A percentile compares a stretch with the other conserved stretches of the same genome.
These are phyloP conservation scores for Globisporangium nodosum DNA, from an alignment of 352 stramenopile genomes.

Conservation along the genomic window DNA sequence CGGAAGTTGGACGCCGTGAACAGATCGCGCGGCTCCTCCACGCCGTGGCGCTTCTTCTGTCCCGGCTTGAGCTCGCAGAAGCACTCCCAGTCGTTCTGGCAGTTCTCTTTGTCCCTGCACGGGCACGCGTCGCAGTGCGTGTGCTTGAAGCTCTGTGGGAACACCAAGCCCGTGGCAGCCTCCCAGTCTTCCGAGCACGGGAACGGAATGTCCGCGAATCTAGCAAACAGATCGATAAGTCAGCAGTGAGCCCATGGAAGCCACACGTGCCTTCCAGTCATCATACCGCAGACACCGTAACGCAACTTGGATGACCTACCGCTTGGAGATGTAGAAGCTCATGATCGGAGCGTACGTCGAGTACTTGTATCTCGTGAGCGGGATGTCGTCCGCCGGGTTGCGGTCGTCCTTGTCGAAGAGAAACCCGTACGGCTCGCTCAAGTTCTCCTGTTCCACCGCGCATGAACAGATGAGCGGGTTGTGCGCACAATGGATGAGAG, in stretches of 20 bases:
- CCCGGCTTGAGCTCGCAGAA: slow-evolving; percentile 59
- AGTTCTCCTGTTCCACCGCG: slow-evolving; percentile 74
- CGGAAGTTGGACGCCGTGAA: slow-evolving; percentile 97
- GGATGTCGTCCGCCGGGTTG: slow-evolving; percentile 91
- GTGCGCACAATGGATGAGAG: not conserved
- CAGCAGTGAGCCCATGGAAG: not conserved
- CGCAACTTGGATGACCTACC: slow-evolving; percentile 17
- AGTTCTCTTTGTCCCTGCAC: slow-evolving; percentile 56
- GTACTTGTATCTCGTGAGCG: slow-evolving; percentile 89
- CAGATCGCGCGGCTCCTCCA: slow-evolving; percentile 85
- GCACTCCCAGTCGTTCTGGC: slow-evolving; percentile 77
- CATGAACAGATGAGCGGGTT: not conserved
- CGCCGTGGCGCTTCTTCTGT: slow-evolving; percentile 65
- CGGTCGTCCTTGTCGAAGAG: slow-evolving; percentile 97
- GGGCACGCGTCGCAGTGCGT: slow-evolving; percentile 76
- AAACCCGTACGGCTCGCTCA: slow-evolving; percentile 97
- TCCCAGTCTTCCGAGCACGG: slow-evolving; percentile 96
- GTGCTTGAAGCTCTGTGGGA: slow-evolving; percentile 89
- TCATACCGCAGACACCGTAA: not conserved
- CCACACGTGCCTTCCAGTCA: not conserved
- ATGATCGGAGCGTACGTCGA: slow-evolving; percentile 95
- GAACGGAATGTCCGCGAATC: slow-evolving; percentile 97
- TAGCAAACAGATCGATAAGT: not conserved
- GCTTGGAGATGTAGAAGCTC: slow-evolving; percentile 94
- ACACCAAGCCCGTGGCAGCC: slow-evolving; percentile 87